Evolutionary conservation across 2,329 filamentous ascomycete species (phyloP), one percentile per base, ranked within the genome.

Genomic region (Xylariales sp.): DNA sequence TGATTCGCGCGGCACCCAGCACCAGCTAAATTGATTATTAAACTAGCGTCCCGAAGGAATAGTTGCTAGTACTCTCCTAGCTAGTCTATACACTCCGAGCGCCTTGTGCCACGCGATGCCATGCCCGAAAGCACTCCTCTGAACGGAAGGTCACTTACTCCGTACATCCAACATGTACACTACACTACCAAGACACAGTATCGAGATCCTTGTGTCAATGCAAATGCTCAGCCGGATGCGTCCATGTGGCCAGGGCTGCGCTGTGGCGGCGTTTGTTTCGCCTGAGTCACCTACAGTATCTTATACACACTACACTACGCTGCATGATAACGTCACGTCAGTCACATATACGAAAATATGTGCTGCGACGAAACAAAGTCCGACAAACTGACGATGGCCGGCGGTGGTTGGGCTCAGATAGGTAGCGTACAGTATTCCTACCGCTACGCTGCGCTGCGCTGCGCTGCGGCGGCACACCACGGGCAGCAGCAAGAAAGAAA

Each of bases 61-160:
- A 41, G 28, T 41, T 39, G n/a, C 53, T 55, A 55, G 36, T 39
- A 41, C 36, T 41, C 23, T 56, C 23, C 39, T 45, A 45, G 53
- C 39, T 43, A 14, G 32, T 34, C 5, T 8, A 41, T 12, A 16
- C 18, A 10, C 39, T 45, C 12, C 16, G 14, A 41, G 18, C 43
- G 16, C 32, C 39, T n/a, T 55, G 50, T 56, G 53, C 54, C 62
- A 57, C 45, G 36, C 43, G 48, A 63, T 45, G 45, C 34, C 52
- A 57, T 57, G 23, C 36, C 45, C 61, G 28, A 56, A 43, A 18
- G 34, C 23, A 50, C 61, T 57, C 50, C 53, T 57, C 16, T 7
- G 53, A 63, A 63, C 36, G 53, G 61, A 62, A 63, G 61, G 61
- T 63, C 52, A 63, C 36, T 55, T 30, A 43, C 23, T 23, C 23